Evolutionary conservation across 495 filamentous ascomycete genomes (phyloP).

Genomic region (Penicillium malachiteum): DNA sequence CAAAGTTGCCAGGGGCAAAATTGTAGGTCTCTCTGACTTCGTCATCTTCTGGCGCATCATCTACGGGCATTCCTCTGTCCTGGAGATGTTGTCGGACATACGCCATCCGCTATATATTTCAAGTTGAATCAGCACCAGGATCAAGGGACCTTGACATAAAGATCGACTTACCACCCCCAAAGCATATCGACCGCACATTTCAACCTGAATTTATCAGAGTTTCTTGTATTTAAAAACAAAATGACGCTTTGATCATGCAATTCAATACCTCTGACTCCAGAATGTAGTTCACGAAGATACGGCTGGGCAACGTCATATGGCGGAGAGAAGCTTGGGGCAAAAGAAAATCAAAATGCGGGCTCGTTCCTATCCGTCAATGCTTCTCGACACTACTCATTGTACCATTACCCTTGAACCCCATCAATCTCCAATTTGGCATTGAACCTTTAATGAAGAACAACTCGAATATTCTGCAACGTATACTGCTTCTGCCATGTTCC

Average conservation of each 20-base stretch:
- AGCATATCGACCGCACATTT: slow-evolving; percentile 87
- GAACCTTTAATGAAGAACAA: too few relatives aligned
- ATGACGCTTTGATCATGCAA: not conserved
- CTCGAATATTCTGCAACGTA: not conserved
- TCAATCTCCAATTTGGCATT: too few relatives aligned
- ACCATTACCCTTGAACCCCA: too few relatives aligned
- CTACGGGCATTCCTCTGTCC: slow-evolving; percentile 71
- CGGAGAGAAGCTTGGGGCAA: slow-evolving; percentile 29
- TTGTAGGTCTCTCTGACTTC: slow-evolving; percentile 82
- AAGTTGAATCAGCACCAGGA: slow-evolving; percentile 10
- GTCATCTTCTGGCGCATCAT: slow-evolving; percentile 73
- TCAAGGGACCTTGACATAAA: not conserved
- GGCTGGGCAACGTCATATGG: slow-evolving; percentile 30
- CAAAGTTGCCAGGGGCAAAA: slow-evolving; percentile 84
- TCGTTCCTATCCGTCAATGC: not conserved
- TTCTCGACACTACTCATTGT: too few relatives aligned
- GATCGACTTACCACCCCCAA: slow-evolving; percentile 64
- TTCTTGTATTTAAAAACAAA: not conserved
- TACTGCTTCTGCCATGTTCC: slow-evolving; percentile 31
- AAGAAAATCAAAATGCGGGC: slow-evolving; percentile 23
- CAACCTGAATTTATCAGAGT: slow-evolving; percentile 3
- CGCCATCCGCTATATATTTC: slow-evolving; percentile 49
- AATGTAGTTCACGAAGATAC: not conserved
- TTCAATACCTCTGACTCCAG: not conserved
- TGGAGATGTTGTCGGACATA: slow-evolving; percentile 68